Evolutionary conservation across 345 rosid genomes (phyloP), one percentile per base, ranked within the genome.

Genomic region (Acer negundo): DNA sequence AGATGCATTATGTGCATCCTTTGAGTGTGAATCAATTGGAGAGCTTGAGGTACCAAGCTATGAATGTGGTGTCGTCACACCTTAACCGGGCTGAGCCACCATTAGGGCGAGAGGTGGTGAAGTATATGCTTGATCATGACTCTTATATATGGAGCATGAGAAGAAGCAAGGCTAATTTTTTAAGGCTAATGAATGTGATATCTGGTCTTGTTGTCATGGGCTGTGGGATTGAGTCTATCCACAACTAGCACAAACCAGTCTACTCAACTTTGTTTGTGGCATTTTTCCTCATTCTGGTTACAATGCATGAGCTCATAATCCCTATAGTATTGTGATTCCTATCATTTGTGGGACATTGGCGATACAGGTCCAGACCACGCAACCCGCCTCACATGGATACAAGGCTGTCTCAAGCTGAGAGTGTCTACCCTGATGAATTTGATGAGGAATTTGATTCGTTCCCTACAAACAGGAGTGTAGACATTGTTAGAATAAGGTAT

Each of bases 131-230:
- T 19, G 97, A 92, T 78, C 89, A 85, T 28, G 91, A 90, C 51
- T 92, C 91, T 28, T 92, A 92, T 69, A 81, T 87, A 86, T 92
- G 94, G 97, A 92, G 97, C 82, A 89, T 90, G 94, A 86, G 97
- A 72, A 90, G 91, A 69, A 90, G 97, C 87, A 92, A 92, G 73
- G 94, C 93, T 7, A 90, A 92, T 80, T 89, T 92, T 65, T 89
- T 85, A 42, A 72, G 94, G 63, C 79, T 92, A 16, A 91, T 88
- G 76, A 85, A 71, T 62, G 89, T 89, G 55, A 81, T 92, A 56
- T 89, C 92, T 0, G 82, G 86, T 31, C 7, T 87, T 0, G 78
- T 89, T 6, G 77, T 85, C 69, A 66, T 87, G n/a, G 72, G 76
- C 20, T 81, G 79, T 28, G 80, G 79, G 76, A 19, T 86, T 3